Percentiles rank a stretch among this genome's conserved stretches.
phyloP scores from a whole-genome alignment of 768 basidiomycete species.

The Lactarius sanguifluus region DNA sequence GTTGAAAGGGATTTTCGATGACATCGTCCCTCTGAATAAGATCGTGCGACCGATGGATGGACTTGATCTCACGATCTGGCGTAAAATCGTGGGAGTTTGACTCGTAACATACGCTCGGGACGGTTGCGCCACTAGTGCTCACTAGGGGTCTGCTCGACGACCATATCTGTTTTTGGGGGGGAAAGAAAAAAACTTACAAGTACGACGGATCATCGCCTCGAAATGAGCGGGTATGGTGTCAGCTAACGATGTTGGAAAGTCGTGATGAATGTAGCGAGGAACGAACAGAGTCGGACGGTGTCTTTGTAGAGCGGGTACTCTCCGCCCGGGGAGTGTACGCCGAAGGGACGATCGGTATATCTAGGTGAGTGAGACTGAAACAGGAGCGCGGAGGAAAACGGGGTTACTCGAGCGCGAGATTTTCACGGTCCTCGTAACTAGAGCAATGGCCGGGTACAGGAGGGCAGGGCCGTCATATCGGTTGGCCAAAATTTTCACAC shows the following conservation, averaged over 20 bases:
- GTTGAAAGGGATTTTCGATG: conserved; percentile 18
- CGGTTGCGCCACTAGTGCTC: conserved; percentile 9
- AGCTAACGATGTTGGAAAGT: conserved; percentile 7
- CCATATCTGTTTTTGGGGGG: not conserved
- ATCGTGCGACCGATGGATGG: conserved; percentile 19
- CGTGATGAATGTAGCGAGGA: conserved; percentile 8
- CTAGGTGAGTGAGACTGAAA: conserved; percentile 16
- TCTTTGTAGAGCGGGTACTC: not conserved
- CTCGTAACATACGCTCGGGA: not conserved
- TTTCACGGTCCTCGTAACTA: conserved; percentile 24
- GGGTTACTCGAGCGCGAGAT: conserved; percentile 5
- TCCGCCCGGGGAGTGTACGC: conserved; percentile 19
- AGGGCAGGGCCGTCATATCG: conserved; percentile 14
- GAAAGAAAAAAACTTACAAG: not conserved
- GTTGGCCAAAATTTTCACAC: conserved; percentile 22
- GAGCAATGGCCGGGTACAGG: conserved; percentile 17
- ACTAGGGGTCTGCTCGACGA: not conserved
- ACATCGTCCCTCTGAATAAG: conserved; percentile 6
- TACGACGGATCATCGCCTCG: conserved; percentile 18
- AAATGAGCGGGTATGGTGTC: conserved; percentile 20
- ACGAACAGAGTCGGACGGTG: conserved; percentile 5
- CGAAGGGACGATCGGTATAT: conserved; percentile 19
- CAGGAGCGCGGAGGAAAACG: conserved; percentile 9
- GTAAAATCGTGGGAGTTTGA: conserved; percentile 16
- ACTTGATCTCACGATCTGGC: conserved; percentile 20